These are phyloP conservation scores for Cinchona pubescens DNA, from an alignment of 257 asterid genomes.

Conservation along the genomic window DNA sequence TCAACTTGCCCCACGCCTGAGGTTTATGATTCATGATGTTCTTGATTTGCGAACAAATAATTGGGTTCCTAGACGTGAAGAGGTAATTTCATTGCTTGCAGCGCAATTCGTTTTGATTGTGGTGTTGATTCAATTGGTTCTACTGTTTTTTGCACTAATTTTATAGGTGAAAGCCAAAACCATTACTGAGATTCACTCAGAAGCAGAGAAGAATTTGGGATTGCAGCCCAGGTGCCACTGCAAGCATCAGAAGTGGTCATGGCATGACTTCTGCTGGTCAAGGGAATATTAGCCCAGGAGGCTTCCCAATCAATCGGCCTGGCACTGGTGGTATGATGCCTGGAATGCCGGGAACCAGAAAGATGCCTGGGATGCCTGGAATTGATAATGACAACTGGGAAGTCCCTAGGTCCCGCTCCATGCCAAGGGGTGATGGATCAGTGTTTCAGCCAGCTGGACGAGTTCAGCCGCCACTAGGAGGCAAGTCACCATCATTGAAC, in stretches of 20 bases:
- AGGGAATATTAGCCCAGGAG: slow-evolving; percentile 61
- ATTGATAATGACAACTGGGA: slow-evolving; percentile 79
- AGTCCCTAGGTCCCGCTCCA: slow-evolving; percentile 66
- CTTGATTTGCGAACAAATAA: slow-evolving; percentile 70
- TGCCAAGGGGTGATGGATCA: slow-evolving; percentile 72
- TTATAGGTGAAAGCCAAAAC: slow-evolving; percentile 86
- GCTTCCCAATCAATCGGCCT: slow-evolving; percentile 68
- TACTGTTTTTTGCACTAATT: slow-evolving; percentile 7
- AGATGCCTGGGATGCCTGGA: slow-evolving; percentile 84
- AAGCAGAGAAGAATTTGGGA: slow-evolving; percentile 92
- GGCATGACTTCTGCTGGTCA: slow-evolving; percentile 50
- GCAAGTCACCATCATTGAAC: slow-evolving; percentile 56
- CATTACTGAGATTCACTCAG: slow-evolving; percentile 82
- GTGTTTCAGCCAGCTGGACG: slow-evolving; percentile 44
- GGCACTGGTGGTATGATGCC: slow-evolving; percentile 98
- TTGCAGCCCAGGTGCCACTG: slow-evolving; percentile 94
- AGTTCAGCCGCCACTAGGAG: slow-evolving; percentile 46
- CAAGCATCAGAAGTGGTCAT: slow-evolving; percentile 69
- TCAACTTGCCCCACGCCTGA: slow-evolving; percentile 71
- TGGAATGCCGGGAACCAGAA: slow-evolving; percentile 91
- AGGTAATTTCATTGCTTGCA: slow-evolving; percentile 40
- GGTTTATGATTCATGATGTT: slow-evolving; percentile 86
- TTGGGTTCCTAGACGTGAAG: slow-evolving; percentile 95
- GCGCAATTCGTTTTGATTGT: background rate
- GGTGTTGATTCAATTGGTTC: background rate